Evolutionary conservation across 257 asterid species (phyloP).

Genomic region (Marsdenia floribunda): DNA sequence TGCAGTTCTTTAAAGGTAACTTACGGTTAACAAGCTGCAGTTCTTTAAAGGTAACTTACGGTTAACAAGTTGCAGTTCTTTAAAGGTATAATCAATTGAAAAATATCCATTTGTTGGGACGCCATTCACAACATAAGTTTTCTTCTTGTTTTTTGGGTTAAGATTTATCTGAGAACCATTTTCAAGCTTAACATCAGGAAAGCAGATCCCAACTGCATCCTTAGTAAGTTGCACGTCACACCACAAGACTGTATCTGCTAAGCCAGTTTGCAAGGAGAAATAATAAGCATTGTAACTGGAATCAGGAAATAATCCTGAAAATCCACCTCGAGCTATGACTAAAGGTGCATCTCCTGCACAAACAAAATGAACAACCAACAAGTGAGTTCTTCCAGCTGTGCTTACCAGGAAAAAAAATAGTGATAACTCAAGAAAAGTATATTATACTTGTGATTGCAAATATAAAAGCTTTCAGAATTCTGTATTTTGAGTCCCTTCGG

Average conservation of each 20-base stretch:
- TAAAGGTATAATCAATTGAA: slow-evolving; percentile 48
- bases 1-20: slow-evolving; percentile 36
- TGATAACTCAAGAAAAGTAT: not conserved
- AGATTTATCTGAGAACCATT: slow-evolving; percentile 33
- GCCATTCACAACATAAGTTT: slow-evolving; percentile 50
- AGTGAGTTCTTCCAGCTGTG: slow-evolving; percentile 2
- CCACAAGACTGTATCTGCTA: slow-evolving; percentile 37
- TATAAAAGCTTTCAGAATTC: not conserved
- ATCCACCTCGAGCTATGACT: slow-evolving; percentile 84
- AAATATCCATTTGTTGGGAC: slow-evolving; percentile 52
- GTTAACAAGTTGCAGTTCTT: slow-evolving; percentile 32
- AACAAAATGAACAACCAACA: slow-evolving; percentile 4
- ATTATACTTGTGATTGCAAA: not conserved
- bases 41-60: slow-evolving; percentile 46
- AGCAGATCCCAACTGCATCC: slow-evolving; percentile 75
- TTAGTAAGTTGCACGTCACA: slow-evolving; percentile 86
- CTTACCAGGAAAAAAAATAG: not conserved
- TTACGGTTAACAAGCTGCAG: slow-evolving; percentile 38
- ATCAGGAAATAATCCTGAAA: slow-evolving; percentile 73
- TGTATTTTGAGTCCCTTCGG: not conserved
- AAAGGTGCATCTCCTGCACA: slow-evolving; percentile 58
- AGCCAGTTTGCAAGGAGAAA: slow-evolving; percentile 30
- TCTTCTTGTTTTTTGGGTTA: slow-evolving; percentile 7
- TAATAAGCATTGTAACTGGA: slow-evolving; percentile 52
- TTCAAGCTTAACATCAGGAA: slow-evolving; percentile 52